Evolutionary conservation across 139 green algal species (phyloP), one percentile per base, ranked within the genome.

Genomic region (Edaphochlamys debaryana): DNA sequence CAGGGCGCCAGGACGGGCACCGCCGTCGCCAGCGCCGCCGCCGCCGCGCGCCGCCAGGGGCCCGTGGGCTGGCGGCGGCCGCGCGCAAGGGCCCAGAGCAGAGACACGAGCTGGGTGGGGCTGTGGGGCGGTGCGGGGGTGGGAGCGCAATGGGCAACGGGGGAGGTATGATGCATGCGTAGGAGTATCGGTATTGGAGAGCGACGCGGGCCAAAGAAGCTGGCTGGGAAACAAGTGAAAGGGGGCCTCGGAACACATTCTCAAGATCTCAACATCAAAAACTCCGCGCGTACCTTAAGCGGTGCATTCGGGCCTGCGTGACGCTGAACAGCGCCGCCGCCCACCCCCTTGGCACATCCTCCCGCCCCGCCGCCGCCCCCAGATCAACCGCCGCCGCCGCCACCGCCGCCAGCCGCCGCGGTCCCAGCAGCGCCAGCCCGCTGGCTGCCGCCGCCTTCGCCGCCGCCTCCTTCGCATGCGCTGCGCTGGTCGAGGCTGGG

Each of bases 21-120:
- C 15, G 66, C 66, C 3, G 67, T 36, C 36, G 19, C 17, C 48
- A 84, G 66, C 36, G 78, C 78, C 17, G 50, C 48, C 37, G 78
- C 66, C 36, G 32, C 15, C 30, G 64, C 36, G 6, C 9, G 3
- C 0, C 48, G 66, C 78, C 66, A 76, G 66, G 66, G 25, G 50
- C 36, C 45, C 36, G 22, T 34, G 45, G 77, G 63, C 37, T 36
- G 2, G 11, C 63, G 77, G 77, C 77, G 63, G 32, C 40, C 34
- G 34, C 63, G 64, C 0, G 38, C 34, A 9, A 75, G 27, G 1
- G 45, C 70, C 45, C 77, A 66, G 34, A 83, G 23, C 63, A 83
- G 45, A 32, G 40, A 63, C 42, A 75, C 63, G 5, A 83, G 77
- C 45, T 74, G 63, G 19, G 75, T 63, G 62, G 60, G 19, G 41